Conservation (phyloP, 768 basidiomycete species). For the Mycena capillaripes region DNA sequence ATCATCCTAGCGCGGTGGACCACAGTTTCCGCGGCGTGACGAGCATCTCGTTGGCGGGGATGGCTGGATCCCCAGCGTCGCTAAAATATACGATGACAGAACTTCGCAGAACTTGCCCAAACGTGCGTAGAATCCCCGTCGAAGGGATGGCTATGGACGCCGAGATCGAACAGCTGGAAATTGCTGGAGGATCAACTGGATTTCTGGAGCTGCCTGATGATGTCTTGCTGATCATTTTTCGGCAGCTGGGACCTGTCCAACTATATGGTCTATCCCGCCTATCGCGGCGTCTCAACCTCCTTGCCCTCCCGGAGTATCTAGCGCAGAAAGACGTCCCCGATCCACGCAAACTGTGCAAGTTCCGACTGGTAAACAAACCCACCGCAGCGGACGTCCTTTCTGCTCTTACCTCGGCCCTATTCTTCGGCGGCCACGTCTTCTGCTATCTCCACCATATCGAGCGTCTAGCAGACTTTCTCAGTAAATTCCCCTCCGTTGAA, state of each 20-base stretch:
- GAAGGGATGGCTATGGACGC: background rate
- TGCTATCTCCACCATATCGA: slow-evolving; percentile 25
- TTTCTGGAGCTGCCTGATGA: slow-evolving; percentile 28
- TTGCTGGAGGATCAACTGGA: too few species aligned
- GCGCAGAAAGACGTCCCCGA: background rate
- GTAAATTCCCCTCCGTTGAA: background rate
- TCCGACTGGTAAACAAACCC: slow-evolving; percentile 4
- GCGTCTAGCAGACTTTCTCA: slow-evolving; percentile 19
- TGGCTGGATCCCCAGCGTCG: background rate
- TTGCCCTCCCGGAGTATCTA: slow-evolving; percentile 19
- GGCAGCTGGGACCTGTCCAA: background rate
- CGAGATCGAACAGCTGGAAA: background rate
- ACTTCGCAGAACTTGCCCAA: background rate
- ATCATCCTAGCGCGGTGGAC: slow-evolving; percentile 10
- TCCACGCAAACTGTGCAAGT: background rate
- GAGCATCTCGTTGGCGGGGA: background rate
- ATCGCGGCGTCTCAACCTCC: slow-evolving; percentile 21
- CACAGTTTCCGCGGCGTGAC: background rate
- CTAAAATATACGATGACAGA: background rate
- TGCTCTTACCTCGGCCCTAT: slow-evolving; percentile 16
- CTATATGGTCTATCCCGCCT: slow-evolving; percentile 20
- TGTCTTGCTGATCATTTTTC: slow-evolving; percentile 12
- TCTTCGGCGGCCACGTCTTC: slow-evolving; percentile 4
- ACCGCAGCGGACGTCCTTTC: slow-evolving; percentile 18
- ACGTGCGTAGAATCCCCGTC: background rate